These are phyloP conservation scores for Oryza meyeriana DNA, from an alignment of 176 grass and related monocot genomes.

Conservation along the genomic window DNA sequence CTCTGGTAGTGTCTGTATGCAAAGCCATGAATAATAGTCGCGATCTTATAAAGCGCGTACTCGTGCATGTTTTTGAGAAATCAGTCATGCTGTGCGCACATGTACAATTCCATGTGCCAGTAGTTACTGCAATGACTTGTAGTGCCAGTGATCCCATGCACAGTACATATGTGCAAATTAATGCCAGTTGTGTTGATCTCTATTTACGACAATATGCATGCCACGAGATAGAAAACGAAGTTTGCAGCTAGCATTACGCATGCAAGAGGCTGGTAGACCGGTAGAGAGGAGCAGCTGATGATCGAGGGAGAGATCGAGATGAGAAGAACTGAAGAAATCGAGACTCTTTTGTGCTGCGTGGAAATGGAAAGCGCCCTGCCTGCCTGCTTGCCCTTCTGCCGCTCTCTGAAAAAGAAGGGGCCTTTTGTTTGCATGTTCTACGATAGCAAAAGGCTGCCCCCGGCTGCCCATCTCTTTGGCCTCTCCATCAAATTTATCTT, in stretches of 20 bases:
- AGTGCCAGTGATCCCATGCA: background rate
- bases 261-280: background rate
- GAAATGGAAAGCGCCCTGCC: constrained; percentile 17
- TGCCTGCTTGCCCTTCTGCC: constrained; percentile 18
- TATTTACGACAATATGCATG: background rate
- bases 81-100: background rate
- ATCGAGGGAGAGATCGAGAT: background rate
- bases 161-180: background rate
- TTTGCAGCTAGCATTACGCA: background rate
- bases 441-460: constrained; percentile 40
- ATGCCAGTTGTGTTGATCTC: background rate
- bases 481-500: constrained; percentile 29
- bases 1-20: no score
- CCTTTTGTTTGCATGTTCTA: constrained; percentile 50
- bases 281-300: background rate
- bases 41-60: background rate
- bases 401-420: constrained; percentile 37
- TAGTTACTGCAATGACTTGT: background rate
- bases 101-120: background rate
- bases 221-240: background rate
- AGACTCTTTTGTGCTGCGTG: background rate
- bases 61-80: background rate
- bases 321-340: background rate
- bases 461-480: constrained; percentile 31
- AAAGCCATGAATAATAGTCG: background rate